Base-by-base conservation (phyloP, 306 rosid genomes). In the Pachyrhizus erosus region DNA sequence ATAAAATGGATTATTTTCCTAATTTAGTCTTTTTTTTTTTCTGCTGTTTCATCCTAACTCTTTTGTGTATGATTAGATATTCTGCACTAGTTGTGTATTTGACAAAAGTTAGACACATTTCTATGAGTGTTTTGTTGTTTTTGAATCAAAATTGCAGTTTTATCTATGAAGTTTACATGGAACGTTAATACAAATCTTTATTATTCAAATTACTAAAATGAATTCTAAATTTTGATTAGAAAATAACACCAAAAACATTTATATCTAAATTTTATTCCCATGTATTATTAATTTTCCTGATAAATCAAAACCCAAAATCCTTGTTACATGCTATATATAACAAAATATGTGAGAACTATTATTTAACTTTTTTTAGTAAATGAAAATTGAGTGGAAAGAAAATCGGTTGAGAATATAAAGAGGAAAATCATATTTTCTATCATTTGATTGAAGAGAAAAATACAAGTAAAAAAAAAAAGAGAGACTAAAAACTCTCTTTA, bases 261-360 rank as follows among this genome's bases (percentile, higher is more conserved):
- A 0, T 3, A 3, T 54, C 1, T 43, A 8, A 43, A 6, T 20
- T 54, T 54, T 20, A 5, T 54, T 13, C 9, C 6, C 18, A 14
- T 6, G 10, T 55, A 9, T 67, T 14, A 10, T 10, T 18, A 5
- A 49, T 13, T 34, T 57, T 45, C 29, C 3, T 9, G 2, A 45
- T 37, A 54, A 72, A 29, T 27, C 27, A 54, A 43, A 77, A 14
- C 66, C 39, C 42, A 55, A 43, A 74, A 81, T 14, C 29, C 72
- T 27, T 58, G 5, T 26, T 70, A 27, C 0, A 2, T 64, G 68
- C 3, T 62, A 14, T 29, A 62, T 31, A 14, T 1, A 12, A 61
- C 3, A 15, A 5, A 62, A 61, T 33, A 34, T 66, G 45, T 10
- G 17, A 37, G 0, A n/a, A 33, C 73, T 31, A 33, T 23, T 29